These are phyloP conservation scores for Boletus vinaceobasis DNA, from an alignment of 768 basidiomycete species.

Conservation along the genomic window DNA sequence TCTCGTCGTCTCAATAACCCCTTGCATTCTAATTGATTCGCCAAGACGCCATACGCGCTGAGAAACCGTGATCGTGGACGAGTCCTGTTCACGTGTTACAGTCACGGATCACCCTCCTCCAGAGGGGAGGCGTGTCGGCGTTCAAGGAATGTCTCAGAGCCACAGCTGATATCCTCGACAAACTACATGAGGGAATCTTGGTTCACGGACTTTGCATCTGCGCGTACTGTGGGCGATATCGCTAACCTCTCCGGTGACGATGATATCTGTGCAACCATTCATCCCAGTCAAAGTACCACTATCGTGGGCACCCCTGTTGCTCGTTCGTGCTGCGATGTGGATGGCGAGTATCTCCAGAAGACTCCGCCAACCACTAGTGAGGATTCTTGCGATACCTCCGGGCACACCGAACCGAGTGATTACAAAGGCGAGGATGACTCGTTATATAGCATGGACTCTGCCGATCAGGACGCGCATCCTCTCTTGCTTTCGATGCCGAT, in stretches of 20 bases:
- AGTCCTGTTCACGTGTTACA: not conserved
- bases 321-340: not conserved
- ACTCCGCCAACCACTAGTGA: not conserved
- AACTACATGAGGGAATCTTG: slow-evolving; percentile 16
- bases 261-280: not conserved
- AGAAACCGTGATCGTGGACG: slow-evolving; percentile 3
- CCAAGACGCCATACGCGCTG: not conserved
- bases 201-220: slow-evolving; percentile 10
- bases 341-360: not conserved
- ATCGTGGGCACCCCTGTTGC: not conserved
- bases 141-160: slow-evolving; percentile 23
- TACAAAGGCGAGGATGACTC: slow-evolving; percentile 16
- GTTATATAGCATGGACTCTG: slow-evolving; percentile 25
- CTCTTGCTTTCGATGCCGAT: slow-evolving; percentile 26
- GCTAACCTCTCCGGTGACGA: slow-evolving; percentile 1
- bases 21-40: not conserved
- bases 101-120: not conserved
- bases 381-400: not conserved
- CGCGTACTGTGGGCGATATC: slow-evolving; percentile 11
- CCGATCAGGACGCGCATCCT: slow-evolving; percentile 21
- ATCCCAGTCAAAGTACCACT: not conserved
- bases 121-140: not conserved
- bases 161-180: slow-evolving; percentile 19
- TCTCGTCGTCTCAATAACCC: not conserved
- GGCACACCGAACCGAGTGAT: not conserved